Evolutionary conservation across 495 filamentous ascomycete genomes (phyloP).

Genomic region (Daldinia bambusicola): DNA sequence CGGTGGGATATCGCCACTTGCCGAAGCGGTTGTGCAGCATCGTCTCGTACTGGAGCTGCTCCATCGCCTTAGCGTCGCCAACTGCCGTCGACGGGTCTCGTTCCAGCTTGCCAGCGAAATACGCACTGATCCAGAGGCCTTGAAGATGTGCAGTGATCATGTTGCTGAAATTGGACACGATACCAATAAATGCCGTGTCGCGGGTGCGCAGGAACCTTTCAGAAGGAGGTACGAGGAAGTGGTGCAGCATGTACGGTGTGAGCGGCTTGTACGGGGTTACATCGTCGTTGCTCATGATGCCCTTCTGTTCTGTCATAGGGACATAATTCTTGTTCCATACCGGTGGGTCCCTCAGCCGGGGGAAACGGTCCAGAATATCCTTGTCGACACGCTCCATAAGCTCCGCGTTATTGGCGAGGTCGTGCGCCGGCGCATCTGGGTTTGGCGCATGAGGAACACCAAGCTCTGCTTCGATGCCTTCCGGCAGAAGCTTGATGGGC

Average conservation of each 20-base stretch:
- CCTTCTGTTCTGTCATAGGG: slow-evolving; percentile 55
- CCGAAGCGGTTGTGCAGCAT: slow-evolving; percentile 74
- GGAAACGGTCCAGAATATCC: slow-evolving; percentile 74
- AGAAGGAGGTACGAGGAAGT: slow-evolving; percentile 75
- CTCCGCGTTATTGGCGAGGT: slow-evolving; percentile 47
- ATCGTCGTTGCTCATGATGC: slow-evolving; percentile 47
- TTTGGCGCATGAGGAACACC: slow-evolving; percentile 54
- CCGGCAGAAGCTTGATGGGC: slow-evolving; percentile 70
- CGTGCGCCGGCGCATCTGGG: slow-evolving; percentile 37
- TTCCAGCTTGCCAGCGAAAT: slow-evolving; percentile 56
- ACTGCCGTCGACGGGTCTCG: slow-evolving; percentile 36
- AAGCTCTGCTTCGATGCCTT: slow-evolving; percentile 59
- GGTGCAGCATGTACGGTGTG: slow-evolving; percentile 65
- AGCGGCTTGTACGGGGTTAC: slow-evolving; percentile 50
- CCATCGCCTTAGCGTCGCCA: slow-evolving; percentile 41
- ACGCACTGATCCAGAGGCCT: slow-evolving; percentile 78
- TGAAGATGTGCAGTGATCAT: slow-evolving; percentile 71
- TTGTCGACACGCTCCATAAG: slow-evolving; percentile 62
- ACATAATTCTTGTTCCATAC: slow-evolving; percentile 55
- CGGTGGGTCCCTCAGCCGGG: slow-evolving; percentile 64
- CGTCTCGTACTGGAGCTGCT: slow-evolving; percentile 62
- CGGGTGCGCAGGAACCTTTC: slow-evolving; percentile 60
- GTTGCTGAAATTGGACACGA: slow-evolving; percentile 71
- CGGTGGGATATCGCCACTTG: slow-evolving; percentile 73
- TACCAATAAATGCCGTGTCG: slow-evolving; percentile 74